Evolutionary conservation across 2,329 filamentous ascomycete genomes (phyloP).

Genomic region (Talaromyces verruculosus): DNA sequence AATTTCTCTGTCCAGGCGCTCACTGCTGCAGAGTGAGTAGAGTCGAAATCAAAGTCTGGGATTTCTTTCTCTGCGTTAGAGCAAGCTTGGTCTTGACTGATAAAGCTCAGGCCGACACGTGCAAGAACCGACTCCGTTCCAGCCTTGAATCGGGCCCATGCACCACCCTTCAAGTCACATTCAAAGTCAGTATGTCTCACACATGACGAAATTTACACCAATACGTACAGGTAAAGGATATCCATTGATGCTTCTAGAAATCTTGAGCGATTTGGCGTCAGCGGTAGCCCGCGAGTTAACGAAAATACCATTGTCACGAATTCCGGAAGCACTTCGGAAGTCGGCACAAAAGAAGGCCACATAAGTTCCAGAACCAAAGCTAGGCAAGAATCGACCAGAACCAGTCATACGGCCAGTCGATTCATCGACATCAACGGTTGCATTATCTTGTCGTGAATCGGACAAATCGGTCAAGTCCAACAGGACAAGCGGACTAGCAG

Average conservation of each 20-base stretch:
- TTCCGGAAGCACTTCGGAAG: constrained; percentile 54
- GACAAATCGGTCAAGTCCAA: constrained; percentile 65
- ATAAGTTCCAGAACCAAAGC: constrained; percentile 64
- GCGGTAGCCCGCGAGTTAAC: constrained; percentile 60
- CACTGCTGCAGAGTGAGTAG: constrained; percentile 53
- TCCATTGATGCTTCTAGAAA: constrained; percentile 58
- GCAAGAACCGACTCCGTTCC: constrained; percentile 54
- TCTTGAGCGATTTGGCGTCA: constrained; percentile 54
- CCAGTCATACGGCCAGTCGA: constrained; percentile 63
- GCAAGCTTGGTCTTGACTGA: constrained; percentile 66
- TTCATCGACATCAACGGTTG: constrained; percentile 56
- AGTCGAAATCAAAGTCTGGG: constrained; percentile 62
- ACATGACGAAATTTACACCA: neutral
- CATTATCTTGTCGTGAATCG: constrained; percentile 61
- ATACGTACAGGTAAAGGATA: constrained; percentile 47
- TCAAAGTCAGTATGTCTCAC: neutral
- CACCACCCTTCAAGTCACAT: constrained; percentile 49
- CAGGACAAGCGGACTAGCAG: constrained; percentile 58
- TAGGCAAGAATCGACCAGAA: constrained; percentile 60
- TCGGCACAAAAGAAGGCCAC: constrained; percentile 66
- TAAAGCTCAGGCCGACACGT: constrained; percentile 69
- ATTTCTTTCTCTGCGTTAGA: constrained; percentile 67
- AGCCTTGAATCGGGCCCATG: constrained; percentile 63
- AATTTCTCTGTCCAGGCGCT: constrained; percentile 61
- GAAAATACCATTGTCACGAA: constrained; percentile 64